Evolutionary conservation across 2,329 filamentous ascomycete genomes (phyloP), one percentile per base, ranked within the genome.

Genomic region (Aspergillus persii): DNA sequence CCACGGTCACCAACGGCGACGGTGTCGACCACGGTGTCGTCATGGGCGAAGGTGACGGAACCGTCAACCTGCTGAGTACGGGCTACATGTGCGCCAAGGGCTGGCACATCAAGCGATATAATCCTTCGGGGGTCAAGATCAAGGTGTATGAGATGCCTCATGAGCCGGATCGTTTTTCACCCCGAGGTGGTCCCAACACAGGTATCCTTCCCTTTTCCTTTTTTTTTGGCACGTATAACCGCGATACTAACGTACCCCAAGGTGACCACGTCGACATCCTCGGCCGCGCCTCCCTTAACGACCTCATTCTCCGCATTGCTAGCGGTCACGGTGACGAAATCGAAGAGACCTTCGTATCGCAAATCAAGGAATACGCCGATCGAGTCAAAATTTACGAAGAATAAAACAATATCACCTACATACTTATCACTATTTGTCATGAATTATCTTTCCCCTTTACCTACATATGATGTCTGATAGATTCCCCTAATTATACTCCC

Each of bases 41-140:
- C 36, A 89, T 97, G 83, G 94, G 94, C 41, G 95, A 98, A 74
- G 95, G 95, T 3, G 95, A 99, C 68, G 95, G 95, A 1, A 99
- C 95, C 0, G 95, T 99, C 47, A 96, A 93, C 64, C 77, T 99
- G n/a, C 78, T 99, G 9, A 96, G 90, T 67, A 86, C 87, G 0
- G 95, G 94, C 2, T 99, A 98, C 74, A 98, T 99, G 95, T 99
- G 95, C 75, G 89, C 92, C 67, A 92, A 89, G 68, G 95, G 95
- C 3, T 99, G 95, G 95, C 87, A 88, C 59, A 90, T 97, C 76
- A 92, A 92, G 76, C 85, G 95, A 39, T 99, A 96, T 74, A 99
- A 99, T 69, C 95, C 95, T 0, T 89, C 92, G 0, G 88, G 89
- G 2, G 84, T 89, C 33, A 86, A 92, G 68, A 80, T 99, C 63